These are phyloP conservation scores for Basidiobolus meristosporus DNA, from an alignment of 371 early-diverging fungal species.

Conservation along the genomic window DNA sequence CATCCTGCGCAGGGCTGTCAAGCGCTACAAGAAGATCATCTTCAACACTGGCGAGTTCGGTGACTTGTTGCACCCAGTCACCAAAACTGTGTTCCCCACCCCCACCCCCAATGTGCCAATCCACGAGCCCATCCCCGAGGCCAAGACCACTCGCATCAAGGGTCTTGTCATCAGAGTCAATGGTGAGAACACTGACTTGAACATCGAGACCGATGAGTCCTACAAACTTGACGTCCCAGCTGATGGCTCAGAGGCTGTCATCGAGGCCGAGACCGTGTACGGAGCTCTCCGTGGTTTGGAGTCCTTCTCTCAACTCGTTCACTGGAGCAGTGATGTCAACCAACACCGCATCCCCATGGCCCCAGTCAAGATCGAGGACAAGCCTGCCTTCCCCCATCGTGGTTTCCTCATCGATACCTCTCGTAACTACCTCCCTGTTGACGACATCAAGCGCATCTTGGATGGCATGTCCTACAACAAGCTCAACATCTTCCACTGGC, in stretches of 20 bases:
- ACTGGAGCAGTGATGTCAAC: constrained; percentile 8
- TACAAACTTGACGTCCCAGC: too few relatives aligned
- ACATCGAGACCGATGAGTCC: constrained; percentile 45
- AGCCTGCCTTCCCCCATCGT: constrained; percentile 47
- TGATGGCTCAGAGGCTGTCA: too few relatives aligned
- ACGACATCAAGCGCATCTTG: constrained; percentile 31
- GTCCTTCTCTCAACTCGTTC: constrained; percentile 48
- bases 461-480: constrained; percentile 65
- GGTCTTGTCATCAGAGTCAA: too few relatives aligned
- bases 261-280: constrained; percentile 40
- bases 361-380: constrained; percentile 43
- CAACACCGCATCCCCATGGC: constrained; percentile 4
- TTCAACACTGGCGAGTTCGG: too few relatives aligned
- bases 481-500: constrained; percentile 75
- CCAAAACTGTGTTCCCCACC: too few relatives aligned
- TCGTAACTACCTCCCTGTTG: constrained; percentile 51
- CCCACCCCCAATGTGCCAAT: too few relatives aligned
- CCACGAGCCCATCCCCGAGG: too few relatives aligned
- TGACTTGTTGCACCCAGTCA: too few relatives aligned
- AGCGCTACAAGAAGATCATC: too few relatives aligned
- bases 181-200: too few relatives aligned
- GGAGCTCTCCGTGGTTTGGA: constrained; percentile 60
- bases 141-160: too few relatives aligned
- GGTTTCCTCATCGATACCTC: constrained; percentile 57
- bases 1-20: too few relatives aligned